These are phyloP conservation scores for Neofusicoccum parvum DNA, from an alignment of 2,329 filamentous ascomycete genomes.

Conservation along the genomic window DNA sequence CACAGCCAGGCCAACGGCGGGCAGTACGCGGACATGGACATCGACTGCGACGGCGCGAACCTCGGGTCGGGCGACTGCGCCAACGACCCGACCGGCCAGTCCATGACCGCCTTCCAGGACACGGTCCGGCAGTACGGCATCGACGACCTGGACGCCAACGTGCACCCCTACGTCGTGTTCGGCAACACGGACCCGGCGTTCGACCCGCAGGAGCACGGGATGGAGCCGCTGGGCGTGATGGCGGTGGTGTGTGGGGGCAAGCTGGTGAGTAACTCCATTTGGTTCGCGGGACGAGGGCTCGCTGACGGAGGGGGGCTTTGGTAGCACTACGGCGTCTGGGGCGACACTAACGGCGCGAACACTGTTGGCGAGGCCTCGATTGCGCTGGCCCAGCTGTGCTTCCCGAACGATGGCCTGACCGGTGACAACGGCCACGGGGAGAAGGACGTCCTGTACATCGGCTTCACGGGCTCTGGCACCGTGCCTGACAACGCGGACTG, in stretches of 20 bases:
- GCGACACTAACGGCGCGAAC: slow-evolving; percentile 62
- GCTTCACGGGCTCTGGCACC: slow-evolving; percentile 59
- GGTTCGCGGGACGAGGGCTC: no score
- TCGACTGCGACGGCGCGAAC: slow-evolving; percentile 60
- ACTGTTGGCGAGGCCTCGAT: slow-evolving; percentile 60
- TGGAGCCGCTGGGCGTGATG: slow-evolving; percentile 57
- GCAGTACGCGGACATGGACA: slow-evolving; percentile 57
- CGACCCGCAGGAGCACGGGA: slow-evolving; percentile 38
- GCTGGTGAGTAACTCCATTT: slow-evolving; percentile 33
- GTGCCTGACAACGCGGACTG: slow-evolving; percentile 60
- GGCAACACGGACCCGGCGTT: slow-evolving; percentile 46
- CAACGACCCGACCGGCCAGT: slow-evolving; percentile 43
- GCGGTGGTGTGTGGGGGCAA: slow-evolving; percentile 57
- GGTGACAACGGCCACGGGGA: slow-evolving; percentile 59
- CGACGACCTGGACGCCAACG: slow-evolving; percentile 53
- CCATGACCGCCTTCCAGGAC: slow-evolving; percentile 50
- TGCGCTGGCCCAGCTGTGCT: slow-evolving; percentile 61
- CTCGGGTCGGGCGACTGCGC: slow-evolving; percentile 43
- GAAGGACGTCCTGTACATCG: slow-evolving; percentile 64
- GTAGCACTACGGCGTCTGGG: slow-evolving; percentile 62
- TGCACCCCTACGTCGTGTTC: slow-evolving; percentile 58
- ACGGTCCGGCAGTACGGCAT: slow-evolving; percentile 33
- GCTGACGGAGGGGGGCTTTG: not conserved
- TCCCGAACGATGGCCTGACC: slow-evolving; percentile 48
- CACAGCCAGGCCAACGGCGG: slow-evolving; percentile 43